Evolutionary conservation across 2,329 filamentous ascomycete genomes (phyloP).

Genomic region (Phialophora tarda): DNA sequence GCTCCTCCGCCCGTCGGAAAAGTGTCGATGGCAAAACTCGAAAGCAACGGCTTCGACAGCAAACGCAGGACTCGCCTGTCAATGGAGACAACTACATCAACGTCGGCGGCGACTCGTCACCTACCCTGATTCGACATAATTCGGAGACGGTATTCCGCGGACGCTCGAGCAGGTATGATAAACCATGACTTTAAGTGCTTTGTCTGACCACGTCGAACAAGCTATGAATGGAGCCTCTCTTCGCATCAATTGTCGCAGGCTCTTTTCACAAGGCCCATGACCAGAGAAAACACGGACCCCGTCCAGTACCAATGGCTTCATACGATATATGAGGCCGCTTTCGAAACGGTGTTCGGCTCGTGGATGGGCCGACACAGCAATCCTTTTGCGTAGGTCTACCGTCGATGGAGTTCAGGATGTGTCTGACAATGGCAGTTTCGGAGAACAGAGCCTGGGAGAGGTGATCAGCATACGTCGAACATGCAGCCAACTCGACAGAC

Average conservation of each 20-base stretch:
- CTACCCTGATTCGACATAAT: neutral
- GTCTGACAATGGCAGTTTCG: conserved; percentile 23
- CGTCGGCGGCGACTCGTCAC: conserved; percentile 2
- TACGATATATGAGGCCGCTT: conserved; percentile 46
- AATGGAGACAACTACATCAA: conserved; percentile 11
- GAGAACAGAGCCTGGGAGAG: conserved; percentile 27
- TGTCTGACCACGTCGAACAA: conserved; percentile 7
- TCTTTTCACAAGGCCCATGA: conserved; percentile 4
- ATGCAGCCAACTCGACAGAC: conserved; percentile 36
- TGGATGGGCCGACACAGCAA: conserved; percentile 53
- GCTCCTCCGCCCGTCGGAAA: conserved; percentile 3
- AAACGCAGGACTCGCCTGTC: neutral
- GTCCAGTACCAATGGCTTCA: conserved; percentile 35
- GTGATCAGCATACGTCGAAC: conserved; percentile 35
- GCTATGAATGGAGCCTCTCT: conserved; percentile 17
- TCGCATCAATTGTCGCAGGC: conserved; percentile 15
- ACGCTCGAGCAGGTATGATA: conserved; percentile 13
- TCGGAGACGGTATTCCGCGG: conserved; percentile 17
- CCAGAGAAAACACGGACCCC: conserved; percentile 11
- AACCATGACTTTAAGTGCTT: neutral
- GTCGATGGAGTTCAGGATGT: neutral
- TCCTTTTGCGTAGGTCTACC: conserved; percentile 48
- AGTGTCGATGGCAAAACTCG: conserved; percentile 11
- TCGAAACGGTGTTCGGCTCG: conserved; percentile 51
- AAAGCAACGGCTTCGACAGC: neutral